Conservation (phyloP, 2,329 filamentous ascomycete species). For the Penicillium hesseltinei region DNA sequence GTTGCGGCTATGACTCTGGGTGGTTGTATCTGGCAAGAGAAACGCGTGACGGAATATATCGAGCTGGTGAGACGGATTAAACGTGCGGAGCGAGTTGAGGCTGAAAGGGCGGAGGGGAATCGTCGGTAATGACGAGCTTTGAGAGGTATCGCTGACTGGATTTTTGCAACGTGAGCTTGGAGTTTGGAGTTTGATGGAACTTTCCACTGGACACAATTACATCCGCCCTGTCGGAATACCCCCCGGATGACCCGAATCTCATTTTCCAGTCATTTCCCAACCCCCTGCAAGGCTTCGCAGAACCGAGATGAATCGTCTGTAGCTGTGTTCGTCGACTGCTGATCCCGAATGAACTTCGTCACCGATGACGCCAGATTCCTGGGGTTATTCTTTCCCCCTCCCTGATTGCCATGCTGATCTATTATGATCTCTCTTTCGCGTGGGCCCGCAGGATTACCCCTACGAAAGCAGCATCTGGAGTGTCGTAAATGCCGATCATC, state of each 20-base stretch:
- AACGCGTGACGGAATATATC: slow-evolving; percentile 47
- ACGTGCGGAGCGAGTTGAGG: slow-evolving; percentile 41
- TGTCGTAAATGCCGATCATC: slow-evolving; percentile 15
- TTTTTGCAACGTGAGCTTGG: neutral
- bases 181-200: neutral
- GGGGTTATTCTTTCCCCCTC: neutral
- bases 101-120: slow-evolving; percentile 23
- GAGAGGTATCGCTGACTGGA: neutral
- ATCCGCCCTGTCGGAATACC: neutral
- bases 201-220: neutral
- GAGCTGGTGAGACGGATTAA: slow-evolving; percentile 42
- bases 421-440: slow-evolving; percentile 19
- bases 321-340: neutral
- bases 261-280: neutral
- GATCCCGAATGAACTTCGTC: neutral
- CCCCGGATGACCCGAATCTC: neutral
- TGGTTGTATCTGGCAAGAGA: slow-evolving; percentile 50
- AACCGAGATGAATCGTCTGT: neutral
- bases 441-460: slow-evolving; percentile 9
- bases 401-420: slow-evolving; percentile 12
- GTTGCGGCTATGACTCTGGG: slow-evolving; percentile 49
- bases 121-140: slow-evolving; percentile 9
- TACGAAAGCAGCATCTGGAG: slow-evolving; percentile 5
- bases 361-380: slow-evolving; percentile 7
- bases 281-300: neutral